A percentile compares a stretch with the other conserved stretches of the same genome.
These are phyloP conservation scores for Ceratobasidium sp. DNA, from an alignment of 1,284 basidiomycete genomes.

Conservation along the genomic window DNA sequence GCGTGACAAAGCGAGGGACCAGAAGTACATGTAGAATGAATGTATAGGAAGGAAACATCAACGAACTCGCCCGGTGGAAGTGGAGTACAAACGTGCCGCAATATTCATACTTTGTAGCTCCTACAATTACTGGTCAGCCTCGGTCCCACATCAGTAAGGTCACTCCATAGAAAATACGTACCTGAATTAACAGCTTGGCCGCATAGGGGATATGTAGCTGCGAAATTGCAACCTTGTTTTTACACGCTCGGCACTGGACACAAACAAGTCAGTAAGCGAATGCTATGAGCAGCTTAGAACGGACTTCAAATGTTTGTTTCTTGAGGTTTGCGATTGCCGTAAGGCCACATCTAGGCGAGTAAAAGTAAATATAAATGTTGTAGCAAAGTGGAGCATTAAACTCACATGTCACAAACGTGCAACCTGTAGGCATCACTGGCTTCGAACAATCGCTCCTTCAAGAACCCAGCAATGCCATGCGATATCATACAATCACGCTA, in stretches of 20 bases:
- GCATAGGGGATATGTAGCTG: slow-evolving; percentile 93
- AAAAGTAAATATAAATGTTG: slow-evolving; percentile 33
- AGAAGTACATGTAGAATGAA: slow-evolving; percentile 7
- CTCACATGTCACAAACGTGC: slow-evolving; percentile 96
- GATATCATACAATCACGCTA: slow-evolving; percentile 99
- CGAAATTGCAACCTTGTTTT: slow-evolving; percentile 94
- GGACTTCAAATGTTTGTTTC: slow-evolving; percentile 85
- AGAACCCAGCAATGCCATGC: slow-evolving; percentile 97
- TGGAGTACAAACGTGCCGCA: slow-evolving; percentile 84
- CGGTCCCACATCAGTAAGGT: not conserved
- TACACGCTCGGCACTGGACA: slow-evolving; percentile 81
- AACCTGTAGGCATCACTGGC: slow-evolving; percentile 95
- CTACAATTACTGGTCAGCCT: slow-evolving; percentile 57
- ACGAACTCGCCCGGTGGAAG: slow-evolving; percentile 74
- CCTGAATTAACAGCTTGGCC: slow-evolving; percentile 92
- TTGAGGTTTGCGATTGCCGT: slow-evolving; percentile 96
- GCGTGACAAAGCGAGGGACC: slow-evolving; percentile 36
- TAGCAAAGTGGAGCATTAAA: slow-evolving; percentile 51
- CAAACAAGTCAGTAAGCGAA: slow-evolving; percentile 7
- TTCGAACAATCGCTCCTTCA: slow-evolving; percentile 95
- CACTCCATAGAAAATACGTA: slow-evolving; percentile 55
- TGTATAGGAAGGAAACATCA: slow-evolving; percentile 1
- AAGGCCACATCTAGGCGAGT: slow-evolving; percentile 79
- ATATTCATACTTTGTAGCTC: slow-evolving; percentile 94
- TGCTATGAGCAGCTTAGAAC: slow-evolving; percentile 38